phyloP scores from a whole-genome alignment of 2,329 filamentous ascomycete species.

The Verticillium nubilum region DNA sequence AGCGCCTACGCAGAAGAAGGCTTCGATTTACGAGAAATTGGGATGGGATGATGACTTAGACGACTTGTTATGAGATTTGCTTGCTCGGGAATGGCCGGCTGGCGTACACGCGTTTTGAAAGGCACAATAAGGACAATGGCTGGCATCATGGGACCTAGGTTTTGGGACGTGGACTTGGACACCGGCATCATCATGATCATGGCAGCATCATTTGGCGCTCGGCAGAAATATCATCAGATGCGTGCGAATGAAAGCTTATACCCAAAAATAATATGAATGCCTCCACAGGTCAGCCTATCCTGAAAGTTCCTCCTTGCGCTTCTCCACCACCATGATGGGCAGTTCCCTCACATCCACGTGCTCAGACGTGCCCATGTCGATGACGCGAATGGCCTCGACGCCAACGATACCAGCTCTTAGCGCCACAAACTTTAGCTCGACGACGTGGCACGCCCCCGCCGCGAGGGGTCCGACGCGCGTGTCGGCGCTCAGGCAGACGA shows the following conservation, averaged over 20 bases:
- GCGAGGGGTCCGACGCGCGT: conserved; percentile 67
- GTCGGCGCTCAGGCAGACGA: conserved; percentile 72
- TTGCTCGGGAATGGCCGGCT: conserved; percentile 12
- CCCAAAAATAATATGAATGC: not conserved
- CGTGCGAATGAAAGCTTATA: not conserved
- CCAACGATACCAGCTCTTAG: conserved; percentile 60
- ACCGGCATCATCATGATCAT: not conserved
- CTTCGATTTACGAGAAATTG: conserved; percentile 47
- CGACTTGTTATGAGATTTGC: conserved; percentile 29
- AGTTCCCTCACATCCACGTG: conserved; percentile 72
- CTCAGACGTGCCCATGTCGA: conserved; percentile 70
- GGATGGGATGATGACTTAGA: conserved; percentile 56
- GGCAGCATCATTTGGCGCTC: not conserved
- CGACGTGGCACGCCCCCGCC: conserved; percentile 67
- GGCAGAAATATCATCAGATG: not conserved
- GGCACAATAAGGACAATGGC: not conserved
- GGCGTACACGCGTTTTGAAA: not conserved
- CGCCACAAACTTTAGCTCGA: conserved; percentile 67
- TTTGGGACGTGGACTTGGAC: not conserved
- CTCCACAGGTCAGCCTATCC: no score
- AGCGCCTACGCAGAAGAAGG: conserved; percentile 16
- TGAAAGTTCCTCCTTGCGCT: conserved; percentile 8
- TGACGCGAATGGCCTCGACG: conserved; percentile 67
- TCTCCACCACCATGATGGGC: conserved; percentile 58
- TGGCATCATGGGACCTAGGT: no score